A percentile compares a stretch with the other conserved stretches of the same genome.
Conservation (phyloP, 176 grass and related monocot genomes). For the Neostapfia colusana region DNA sequence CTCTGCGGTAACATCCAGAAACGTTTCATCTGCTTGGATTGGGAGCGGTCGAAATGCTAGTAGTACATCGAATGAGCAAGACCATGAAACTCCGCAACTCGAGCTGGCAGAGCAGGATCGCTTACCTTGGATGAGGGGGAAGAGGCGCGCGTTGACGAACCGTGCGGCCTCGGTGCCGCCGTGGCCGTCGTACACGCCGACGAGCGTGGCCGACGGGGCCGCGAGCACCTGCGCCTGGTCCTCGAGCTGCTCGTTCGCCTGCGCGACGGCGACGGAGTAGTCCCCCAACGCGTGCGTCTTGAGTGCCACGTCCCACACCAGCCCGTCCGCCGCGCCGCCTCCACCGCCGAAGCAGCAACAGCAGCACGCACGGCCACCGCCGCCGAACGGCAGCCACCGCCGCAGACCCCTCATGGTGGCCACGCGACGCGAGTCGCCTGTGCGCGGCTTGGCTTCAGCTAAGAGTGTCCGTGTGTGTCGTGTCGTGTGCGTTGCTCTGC, state of each 20-base stretch:
- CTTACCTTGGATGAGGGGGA: conserved; percentile 69
- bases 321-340: conserved; percentile 22
- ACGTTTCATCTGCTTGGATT: too few relatives aligned
- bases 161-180: conserved; percentile 70
- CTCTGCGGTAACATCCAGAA: background rate
- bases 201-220: conserved; percentile 47
- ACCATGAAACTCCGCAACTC: too few relatives aligned
- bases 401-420: background rate
- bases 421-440: background rate
- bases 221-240: conserved; percentile 61
- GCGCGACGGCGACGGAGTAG: conserved; percentile 65
- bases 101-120: too few relatives aligned
- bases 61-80: too few relatives aligned
- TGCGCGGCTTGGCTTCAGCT: too few relatives aligned
- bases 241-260: conserved; percentile 56
- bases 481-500: background rate
- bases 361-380: conserved; percentile 22
- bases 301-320: conserved; percentile 68
- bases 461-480: background rate
- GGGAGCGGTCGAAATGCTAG: too few relatives aligned
- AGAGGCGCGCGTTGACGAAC: conserved; percentile 77
- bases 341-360: conserved; percentile 26
- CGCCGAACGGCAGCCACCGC: conserved; percentile 20
- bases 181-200: conserved; percentile 62
- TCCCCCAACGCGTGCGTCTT: conserved; percentile 77